A percentile compares a stretch with the other conserved stretches of the same genome.
phyloP scores from a whole-genome alignment of 2,329 filamentous ascomycete species.

The Xylaria digitata region DNA sequence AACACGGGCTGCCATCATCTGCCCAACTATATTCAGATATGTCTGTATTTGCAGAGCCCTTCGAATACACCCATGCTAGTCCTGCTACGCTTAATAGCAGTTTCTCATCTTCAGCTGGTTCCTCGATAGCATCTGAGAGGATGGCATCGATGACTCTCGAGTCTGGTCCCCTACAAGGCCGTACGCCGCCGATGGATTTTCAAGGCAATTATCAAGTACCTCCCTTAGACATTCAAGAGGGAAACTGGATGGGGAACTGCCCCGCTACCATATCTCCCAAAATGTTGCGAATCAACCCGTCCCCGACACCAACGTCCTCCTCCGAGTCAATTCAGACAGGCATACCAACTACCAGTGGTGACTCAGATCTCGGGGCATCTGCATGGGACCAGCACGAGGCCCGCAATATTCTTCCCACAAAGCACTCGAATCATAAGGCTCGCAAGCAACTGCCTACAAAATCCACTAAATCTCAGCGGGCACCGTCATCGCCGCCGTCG shows the following conservation, averaged over 20 bases:
- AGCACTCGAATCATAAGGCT: conserved; percentile 36
- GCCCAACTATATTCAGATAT: conserved; percentile 31
- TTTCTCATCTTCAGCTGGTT: conserved; percentile 45
- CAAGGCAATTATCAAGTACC: conserved; percentile 25
- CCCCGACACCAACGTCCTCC: conserved; percentile 47
- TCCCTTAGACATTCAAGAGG: conserved; percentile 19
- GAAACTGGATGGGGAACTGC: conserved; percentile 36
- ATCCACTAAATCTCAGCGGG: conserved; percentile 38
- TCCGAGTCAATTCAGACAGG: conserved; percentile 43
- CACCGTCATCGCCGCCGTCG: conserved; percentile 13
- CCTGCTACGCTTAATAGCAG: conserved; percentile 38
- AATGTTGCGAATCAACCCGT: conserved; percentile 47
- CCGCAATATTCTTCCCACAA: conserved; percentile 29
- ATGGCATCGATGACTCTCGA: conserved; percentile 46
- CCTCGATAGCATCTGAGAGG: conserved; percentile 44
- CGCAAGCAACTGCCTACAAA: conserved; percentile 46
- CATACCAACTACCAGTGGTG: conserved; percentile 27
- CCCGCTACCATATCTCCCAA: conserved; percentile 48
- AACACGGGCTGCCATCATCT: conserved; percentile 38
- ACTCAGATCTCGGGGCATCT: conserved; percentile 38
- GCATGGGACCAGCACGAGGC: conserved; percentile 36
- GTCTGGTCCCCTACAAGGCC: conserved; percentile 28
- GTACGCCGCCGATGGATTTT: conserved; percentile 25
- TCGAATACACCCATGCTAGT: conserved; percentile 38
- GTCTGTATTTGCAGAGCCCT: conserved; percentile 44